phyloP scores from a whole-genome alignment of 208 protist species.

The Trichomonas gallinae region DNA sequence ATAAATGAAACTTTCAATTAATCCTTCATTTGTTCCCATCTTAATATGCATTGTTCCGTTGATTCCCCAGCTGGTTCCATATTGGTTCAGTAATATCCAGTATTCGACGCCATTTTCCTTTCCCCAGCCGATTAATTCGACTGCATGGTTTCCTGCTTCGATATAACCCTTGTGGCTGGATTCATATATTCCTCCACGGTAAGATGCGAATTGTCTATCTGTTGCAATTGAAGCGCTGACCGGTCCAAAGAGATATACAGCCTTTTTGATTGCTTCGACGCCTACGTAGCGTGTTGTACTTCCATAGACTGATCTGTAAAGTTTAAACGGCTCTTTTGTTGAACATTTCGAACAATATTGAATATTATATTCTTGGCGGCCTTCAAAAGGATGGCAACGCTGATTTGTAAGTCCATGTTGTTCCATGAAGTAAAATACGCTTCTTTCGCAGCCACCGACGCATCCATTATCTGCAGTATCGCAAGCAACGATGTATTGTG shows the following conservation, averaged over 20 bases:
- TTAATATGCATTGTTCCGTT: not conserved
- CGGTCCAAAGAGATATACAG: not conserved
- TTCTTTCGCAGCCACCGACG: not conserved
- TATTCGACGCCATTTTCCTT: not conserved
- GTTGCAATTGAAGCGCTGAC: not conserved
- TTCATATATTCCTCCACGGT: not conserved
- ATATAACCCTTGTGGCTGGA: not conserved
- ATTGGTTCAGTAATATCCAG: not conserved
- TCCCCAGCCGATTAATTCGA: not conserved
- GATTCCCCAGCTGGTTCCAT: not conserved
- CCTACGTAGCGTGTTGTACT: not conserved
- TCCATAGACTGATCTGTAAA: not conserved
- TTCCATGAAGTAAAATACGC: not conserved
- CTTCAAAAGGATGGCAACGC: not conserved
- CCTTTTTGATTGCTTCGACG: not conserved
- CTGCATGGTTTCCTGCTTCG: not conserved
- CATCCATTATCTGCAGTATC: not conserved
- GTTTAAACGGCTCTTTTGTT: not conserved
- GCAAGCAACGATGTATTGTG: not conserved
- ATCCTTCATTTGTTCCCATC: not conserved
- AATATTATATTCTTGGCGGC: not conserved
- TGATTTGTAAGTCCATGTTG: not conserved
- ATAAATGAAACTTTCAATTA: slow-evolving; percentile 5
- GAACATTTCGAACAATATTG: not conserved
- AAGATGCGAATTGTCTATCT: not conserved